These are phyloP conservation scores for Kluyveromyces aestuarii DNA, from an alignment of 805 yeast genomes.

Conservation along the genomic window DNA sequence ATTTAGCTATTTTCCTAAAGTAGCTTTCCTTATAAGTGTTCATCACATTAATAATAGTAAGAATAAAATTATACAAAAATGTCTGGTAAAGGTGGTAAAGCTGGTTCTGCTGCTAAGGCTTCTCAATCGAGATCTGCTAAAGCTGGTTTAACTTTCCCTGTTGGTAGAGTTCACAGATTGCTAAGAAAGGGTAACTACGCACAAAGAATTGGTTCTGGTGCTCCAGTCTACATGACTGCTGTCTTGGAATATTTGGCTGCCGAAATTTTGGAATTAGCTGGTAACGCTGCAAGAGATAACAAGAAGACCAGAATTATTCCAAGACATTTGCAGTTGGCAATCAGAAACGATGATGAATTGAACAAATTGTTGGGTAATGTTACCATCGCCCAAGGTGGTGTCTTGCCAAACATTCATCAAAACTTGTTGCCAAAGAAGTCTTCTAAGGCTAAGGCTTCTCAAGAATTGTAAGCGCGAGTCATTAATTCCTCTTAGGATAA, in stretches of 20 bases:
- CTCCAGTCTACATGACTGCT: conserved; percentile 92
- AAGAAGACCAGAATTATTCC: conserved; percentile 97
- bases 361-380: conserved; percentile 85
- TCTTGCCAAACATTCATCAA: conserved; percentile 88
- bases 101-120: conserved; percentile 84
- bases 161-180: conserved; percentile 94
- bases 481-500: too few relatives aligned
- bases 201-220: conserved; percentile 96
- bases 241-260: conserved; percentile 93
- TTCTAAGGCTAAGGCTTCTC: conserved; percentile 48
- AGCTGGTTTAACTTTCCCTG: conserved; percentile 97
- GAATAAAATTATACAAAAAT: conserved; percentile 25
- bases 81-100: conserved; percentile 74
- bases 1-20: too few relatives aligned
- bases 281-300: conserved; percentile 97
- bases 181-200: conserved; percentile 93
- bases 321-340: conserved; percentile 94
- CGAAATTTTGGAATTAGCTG: conserved; percentile 91
- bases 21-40: too few relatives aligned
- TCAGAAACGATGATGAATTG: conserved; percentile 95
- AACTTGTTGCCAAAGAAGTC: conserved; percentile 73
- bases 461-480: conserved; percentile 37
- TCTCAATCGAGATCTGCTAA: conserved; percentile 93
- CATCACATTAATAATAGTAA: not conserved
- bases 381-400: conserved; percentile 97